Evolutionary conservation across 108 stramenopile genomes (phyloP).

Genomic region (Fistulifera solaris): DNA sequence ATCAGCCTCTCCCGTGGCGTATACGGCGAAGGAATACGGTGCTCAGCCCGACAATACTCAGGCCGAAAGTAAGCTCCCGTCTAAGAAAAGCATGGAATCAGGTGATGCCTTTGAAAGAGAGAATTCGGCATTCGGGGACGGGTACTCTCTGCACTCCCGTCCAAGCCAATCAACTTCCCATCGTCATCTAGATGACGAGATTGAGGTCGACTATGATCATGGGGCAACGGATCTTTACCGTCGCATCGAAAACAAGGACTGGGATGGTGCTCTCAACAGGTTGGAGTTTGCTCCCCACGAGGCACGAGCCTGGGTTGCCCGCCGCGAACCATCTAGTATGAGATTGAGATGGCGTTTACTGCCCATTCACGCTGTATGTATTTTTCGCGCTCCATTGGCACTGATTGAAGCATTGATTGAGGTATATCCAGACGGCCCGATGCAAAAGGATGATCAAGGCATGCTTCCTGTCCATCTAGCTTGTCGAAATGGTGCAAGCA

Average conservation of each 20-base stretch:
- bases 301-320: slow-evolving; percentile 71
- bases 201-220: slow-evolving; percentile 73
- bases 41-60: too few relatives aligned
- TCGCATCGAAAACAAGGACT: slow-evolving; percentile 73
- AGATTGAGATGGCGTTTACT: slow-evolving; percentile 68
- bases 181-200: slow-evolving; percentile 26
- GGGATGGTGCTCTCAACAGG: slow-evolving; percentile 69
- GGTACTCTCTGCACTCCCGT: slow-evolving; percentile 20
- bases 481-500: slow-evolving; percentile 77
- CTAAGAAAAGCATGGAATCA: too few relatives aligned
- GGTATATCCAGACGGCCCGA: slow-evolving; percentile 56
- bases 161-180: slow-evolving; percentile 12
- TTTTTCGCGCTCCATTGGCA: slow-evolving; percentile 62
- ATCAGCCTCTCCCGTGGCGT: too few relatives aligned
- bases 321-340: slow-evolving; percentile 43
- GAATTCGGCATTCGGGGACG: slow-evolving; percentile 36
- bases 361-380: slow-evolving; percentile 74
- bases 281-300: slow-evolving; percentile 52
- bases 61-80: too few relatives aligned
- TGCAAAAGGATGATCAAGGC: slow-evolving; percentile 84
- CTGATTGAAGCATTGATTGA: slow-evolving; percentile 71
- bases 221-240: slow-evolving; percentile 69
- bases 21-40: too few relatives aligned
- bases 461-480: slow-evolving; percentile 84
- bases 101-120: slow-evolving; percentile 10